Evolutionary conservation across 495 filamentous ascomycete species (phyloP), one percentile per base, ranked within the genome.

Genomic region (Amphirosellinia nigrospora): DNA sequence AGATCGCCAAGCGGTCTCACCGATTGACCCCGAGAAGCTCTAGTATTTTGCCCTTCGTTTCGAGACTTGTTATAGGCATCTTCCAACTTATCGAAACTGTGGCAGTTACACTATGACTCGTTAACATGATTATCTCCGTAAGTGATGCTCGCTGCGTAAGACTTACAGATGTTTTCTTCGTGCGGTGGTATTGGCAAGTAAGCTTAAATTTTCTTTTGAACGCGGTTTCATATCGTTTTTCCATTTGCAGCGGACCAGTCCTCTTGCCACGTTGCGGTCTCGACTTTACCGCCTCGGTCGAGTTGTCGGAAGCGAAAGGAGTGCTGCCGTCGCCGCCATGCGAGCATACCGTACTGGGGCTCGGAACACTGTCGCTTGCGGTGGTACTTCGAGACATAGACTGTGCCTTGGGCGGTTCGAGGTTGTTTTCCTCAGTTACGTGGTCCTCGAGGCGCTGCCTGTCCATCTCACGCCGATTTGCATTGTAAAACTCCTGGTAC

Each of bases 401-500:
- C 34, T 66, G 70, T 52, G 74, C 61, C n/a, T 64, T 45, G 34
- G 66, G 66, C 41, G 64, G 72, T 39, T 64, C 53, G 6, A 64
- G 66, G 55, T 46, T 72, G n/a, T 73, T 71, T 41, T 76, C 71
- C 8, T 62, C 69, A 23, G 66, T 58, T 26, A 74, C 63, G 68
- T 76, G 72, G 21, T 62, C 64, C 43, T 76, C 70, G 8, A 76
- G 64, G 56, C 59, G 52, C 23, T 36, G 5, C 38, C 71, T 70
- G 36, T 80, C 75, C 63, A 73, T 70, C 15, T 72, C 62, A 53
- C 72, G 56, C 5, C 76, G 73, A 41, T 73, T 78, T 11, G 75
- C 66, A 63, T 82, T 79, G 61, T 82, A 84, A 5, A 79, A 66
- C 4, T 64, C 71, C 66, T 83, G 82, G 8, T 73, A 75, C 41